phyloP scores from a whole-genome alignment of 352 stramenopile species.

The Phytophthora podocarpi region DNA sequence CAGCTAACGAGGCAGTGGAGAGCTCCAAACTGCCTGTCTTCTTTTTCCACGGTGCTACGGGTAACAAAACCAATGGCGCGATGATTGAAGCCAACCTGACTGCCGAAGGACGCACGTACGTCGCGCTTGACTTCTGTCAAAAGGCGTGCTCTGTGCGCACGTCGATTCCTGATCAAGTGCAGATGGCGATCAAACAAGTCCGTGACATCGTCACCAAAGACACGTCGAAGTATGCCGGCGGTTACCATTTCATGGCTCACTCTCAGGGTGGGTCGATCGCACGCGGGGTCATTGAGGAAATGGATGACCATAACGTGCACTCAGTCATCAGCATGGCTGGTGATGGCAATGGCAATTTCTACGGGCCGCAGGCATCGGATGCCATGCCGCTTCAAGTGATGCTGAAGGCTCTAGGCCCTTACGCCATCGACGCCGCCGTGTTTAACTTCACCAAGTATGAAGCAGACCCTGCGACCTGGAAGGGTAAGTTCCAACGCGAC shows the following conservation, averaged over 20 bases:
- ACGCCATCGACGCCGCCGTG: conserved; percentile 31
- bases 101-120: conserved; percentile 41
- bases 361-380: conserved; percentile 47
- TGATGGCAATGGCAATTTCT: conserved; percentile 59
- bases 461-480: conserved; percentile 27
- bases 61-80: conserved; percentile 33
- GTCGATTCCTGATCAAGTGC: conserved; percentile 41
- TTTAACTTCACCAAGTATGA: conserved; percentile 54
- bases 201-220: conserved; percentile 36
- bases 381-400: conserved; percentile 42
- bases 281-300: conserved; percentile 62
- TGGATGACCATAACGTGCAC: conserved; percentile 62
- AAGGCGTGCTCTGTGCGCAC: conserved; percentile 40
- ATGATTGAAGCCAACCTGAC: conserved; percentile 44
- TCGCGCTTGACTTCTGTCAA: conserved; percentile 50
- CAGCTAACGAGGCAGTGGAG: conserved; percentile 9
- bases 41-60: conserved; percentile 58
- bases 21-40: conserved; percentile 44
- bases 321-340: conserved; percentile 58
- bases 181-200: conserved; percentile 53
- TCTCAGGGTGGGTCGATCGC: conserved; percentile 52
- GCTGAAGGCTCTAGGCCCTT: conserved; percentile 40
- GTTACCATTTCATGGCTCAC: conserved; percentile 61
- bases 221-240: conserved; percentile 33
- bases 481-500: conserved; percentile 51